phyloP scores from a whole-genome alignment of 805 yeast genomes.

The Spathaspora sp. region DNA sequence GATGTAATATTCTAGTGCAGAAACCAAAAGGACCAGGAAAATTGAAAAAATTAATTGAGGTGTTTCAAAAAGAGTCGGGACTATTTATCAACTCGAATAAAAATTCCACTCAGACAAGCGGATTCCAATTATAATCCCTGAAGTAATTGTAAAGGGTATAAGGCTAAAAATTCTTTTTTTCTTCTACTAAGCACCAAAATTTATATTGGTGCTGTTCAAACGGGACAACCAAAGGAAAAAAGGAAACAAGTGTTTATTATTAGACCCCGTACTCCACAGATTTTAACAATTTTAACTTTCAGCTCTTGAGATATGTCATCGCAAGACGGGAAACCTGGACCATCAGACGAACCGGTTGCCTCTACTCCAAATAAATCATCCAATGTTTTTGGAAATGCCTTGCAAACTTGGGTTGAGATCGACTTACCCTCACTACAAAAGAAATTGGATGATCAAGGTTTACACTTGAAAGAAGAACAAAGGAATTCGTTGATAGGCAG shows the following conservation, averaged over 20 bases:
- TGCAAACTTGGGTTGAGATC: conserved; percentile 72
- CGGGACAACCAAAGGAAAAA: background rate
- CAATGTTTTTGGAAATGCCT: conserved; percentile 49
- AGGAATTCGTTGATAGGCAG: conserved; percentile 64
- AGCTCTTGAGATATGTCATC: background rate
- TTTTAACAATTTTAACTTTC: background rate
- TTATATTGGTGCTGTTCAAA: too few relatives aligned
- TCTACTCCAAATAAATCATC: conserved; percentile 6
- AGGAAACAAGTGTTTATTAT: background rate
- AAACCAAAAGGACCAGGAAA: too few relatives aligned
- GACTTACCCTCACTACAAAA: conserved; percentile 69
- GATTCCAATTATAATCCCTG: too few relatives aligned
- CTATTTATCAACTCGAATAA: too few relatives aligned
- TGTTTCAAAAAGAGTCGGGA: too few relatives aligned
- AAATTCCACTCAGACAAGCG: too few relatives aligned
- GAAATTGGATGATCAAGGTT: conserved; percentile 69
- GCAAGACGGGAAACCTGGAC: background rate
- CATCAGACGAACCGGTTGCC: background rate
- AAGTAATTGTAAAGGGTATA: too few relatives aligned
- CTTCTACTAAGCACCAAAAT: too few relatives aligned
- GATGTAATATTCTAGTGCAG: too few relatives aligned
- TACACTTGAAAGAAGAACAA: conserved; percentile 69
- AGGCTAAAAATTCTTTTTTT: too few relatives aligned
- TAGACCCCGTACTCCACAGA: background rate
- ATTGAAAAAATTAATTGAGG: too few relatives aligned